Evolutionary conservation across 139 green algal species (phyloP).

Genomic region (Coccomyxa sp.): DNA sequence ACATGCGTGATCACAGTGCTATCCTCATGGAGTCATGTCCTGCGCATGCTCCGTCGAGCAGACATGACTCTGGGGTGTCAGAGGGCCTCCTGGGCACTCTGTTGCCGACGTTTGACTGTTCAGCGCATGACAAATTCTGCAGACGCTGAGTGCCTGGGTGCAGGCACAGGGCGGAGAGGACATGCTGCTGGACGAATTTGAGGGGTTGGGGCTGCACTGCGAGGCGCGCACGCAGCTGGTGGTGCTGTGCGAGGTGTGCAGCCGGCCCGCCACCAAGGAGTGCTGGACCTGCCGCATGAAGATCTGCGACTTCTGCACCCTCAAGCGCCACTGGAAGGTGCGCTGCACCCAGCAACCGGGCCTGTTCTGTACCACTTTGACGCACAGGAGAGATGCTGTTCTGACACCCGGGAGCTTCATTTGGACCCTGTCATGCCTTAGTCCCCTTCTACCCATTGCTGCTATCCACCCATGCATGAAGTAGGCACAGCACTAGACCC

Average conservation of each 20-base stretch:
- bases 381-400: neutral
- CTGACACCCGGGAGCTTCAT: neutral
- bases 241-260: conserved; percentile 81
- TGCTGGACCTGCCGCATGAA: conserved; percentile 70
- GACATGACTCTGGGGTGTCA: too few relatives aligned
- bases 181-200: conserved; percentile 71
- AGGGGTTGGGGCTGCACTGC: conserved; percentile 40
- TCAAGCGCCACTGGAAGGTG: conserved; percentile 78
- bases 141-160: too few relatives aligned
- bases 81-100: too few relatives aligned
- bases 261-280: conserved; percentile 68
- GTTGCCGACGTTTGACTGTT: too few relatives aligned
- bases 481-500: too few relatives aligned
- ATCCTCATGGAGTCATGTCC: too few relatives aligned
- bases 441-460: neutral
- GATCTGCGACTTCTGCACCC: conserved; percentile 83
- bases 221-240: conserved; percentile 69
- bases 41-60: too few relatives aligned
- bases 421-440: neutral
- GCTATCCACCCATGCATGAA: too few relatives aligned
- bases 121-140: too few relatives aligned
- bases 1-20: too few relatives aligned
- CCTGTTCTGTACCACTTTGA: neutral
- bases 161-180: conserved; percentile 56
- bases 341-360: neutral